These are phyloP conservation scores for Clitopilus hobsonii DNA, from an alignment of 768 basidiomycete genomes.

Conservation along the genomic window DNA sequence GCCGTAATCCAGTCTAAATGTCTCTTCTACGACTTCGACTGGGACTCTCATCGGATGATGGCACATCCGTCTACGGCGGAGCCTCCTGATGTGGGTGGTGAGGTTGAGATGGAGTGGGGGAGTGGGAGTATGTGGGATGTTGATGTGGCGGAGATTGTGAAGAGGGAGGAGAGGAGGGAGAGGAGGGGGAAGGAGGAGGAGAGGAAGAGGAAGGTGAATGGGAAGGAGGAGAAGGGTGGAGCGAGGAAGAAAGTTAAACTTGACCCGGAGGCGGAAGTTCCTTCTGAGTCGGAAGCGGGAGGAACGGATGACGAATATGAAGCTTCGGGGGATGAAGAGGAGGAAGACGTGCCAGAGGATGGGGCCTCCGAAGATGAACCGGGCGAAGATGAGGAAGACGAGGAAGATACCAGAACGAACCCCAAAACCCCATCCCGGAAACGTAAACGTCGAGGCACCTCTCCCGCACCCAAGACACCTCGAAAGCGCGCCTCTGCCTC, in stretches of 20 bases:
- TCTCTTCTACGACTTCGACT: slow-evolving; percentile 58
- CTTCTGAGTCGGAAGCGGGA: slow-evolving; percentile 22
- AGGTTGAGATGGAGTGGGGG: slow-evolving; percentile 25
- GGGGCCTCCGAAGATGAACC: slow-evolving; percentile 24
- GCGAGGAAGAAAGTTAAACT: slow-evolving; percentile 14
- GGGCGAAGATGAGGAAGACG: slow-evolving; percentile 22
- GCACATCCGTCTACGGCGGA: slow-evolving; percentile 32
- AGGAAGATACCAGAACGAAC: too few relatives aligned
- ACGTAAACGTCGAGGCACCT: slow-evolving; percentile 31
- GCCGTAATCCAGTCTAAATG: slow-evolving; percentile 58
- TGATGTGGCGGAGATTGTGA: slow-evolving; percentile 15
- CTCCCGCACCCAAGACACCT: slow-evolving; percentile 23
- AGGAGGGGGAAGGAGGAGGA: slow-evolving; percentile 2
- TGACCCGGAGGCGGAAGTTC: slow-evolving; percentile 16
- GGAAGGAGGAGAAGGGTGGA: slow-evolving; percentile 1
- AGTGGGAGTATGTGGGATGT: slow-evolving; percentile 47
- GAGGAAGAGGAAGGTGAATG: slow-evolving; percentile 6
- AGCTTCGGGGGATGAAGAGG: slow-evolving; percentile 14
- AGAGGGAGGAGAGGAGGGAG: slow-evolving; percentile 7
- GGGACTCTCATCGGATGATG: slow-evolving; percentile 42
- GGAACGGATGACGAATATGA: slow-evolving; percentile 22
- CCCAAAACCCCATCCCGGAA: slow-evolving; percentile 29
- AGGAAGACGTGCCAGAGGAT: slow-evolving; percentile 14
- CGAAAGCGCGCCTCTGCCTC: slow-evolving; percentile 26
- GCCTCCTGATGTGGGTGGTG: slow-evolving; percentile 13